A percentile compares a stretch with the other conserved stretches of the same genome.
phyloP scores from a whole-genome alignment of 495 filamentous ascomycete species.

The Pyrenula aspistea region DNA sequence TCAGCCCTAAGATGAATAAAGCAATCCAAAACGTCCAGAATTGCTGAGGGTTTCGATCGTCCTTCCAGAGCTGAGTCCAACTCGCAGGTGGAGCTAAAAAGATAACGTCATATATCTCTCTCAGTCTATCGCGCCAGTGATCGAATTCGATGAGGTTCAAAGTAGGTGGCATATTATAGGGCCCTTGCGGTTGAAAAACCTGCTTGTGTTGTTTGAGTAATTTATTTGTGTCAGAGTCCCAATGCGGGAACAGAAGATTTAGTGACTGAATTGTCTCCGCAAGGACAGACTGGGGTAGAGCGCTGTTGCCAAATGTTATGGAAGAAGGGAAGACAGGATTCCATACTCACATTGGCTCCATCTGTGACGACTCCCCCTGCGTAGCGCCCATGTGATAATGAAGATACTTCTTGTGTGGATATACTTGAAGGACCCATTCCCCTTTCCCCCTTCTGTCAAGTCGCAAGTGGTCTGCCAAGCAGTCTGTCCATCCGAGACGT shows the following conservation, averaged over 20 bases:
- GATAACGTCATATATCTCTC: constrained; percentile 5
- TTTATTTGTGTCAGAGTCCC: constrained; percentile 2
- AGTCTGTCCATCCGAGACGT: constrained; percentile 5
- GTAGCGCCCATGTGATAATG: not conserved
- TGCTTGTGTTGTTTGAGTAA: constrained; percentile 4
- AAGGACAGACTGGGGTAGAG: constrained; percentile 1
- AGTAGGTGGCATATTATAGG: not conserved
- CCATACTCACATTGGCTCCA: not conserved
- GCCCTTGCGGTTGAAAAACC: constrained; percentile 4
- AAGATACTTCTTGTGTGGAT: constrained; percentile 2
- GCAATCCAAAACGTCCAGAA: constrained; percentile 10
- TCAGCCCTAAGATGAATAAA: constrained; percentile 5
- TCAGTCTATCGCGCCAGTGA: constrained; percentile 7
- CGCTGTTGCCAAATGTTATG: not conserved
- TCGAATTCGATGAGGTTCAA: constrained; percentile 4
- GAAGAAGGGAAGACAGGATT: not conserved
- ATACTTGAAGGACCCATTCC: not conserved
- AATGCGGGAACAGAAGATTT: constrained; percentile 5
- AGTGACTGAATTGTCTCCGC: constrained; percentile 5
- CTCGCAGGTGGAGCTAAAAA: constrained; percentile 3
- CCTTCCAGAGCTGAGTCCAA: constrained; percentile 6
- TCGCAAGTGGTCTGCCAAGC: constrained; percentile 4
- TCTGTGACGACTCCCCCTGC: not conserved
- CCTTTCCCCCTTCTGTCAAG: constrained; percentile 1
- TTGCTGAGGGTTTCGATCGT: constrained; percentile 6